Percentiles rank a stretch among this genome's conserved stretches.
Conservation (phyloP, 169 alveolate species). For the Cryptosporidium bovis region DNA sequence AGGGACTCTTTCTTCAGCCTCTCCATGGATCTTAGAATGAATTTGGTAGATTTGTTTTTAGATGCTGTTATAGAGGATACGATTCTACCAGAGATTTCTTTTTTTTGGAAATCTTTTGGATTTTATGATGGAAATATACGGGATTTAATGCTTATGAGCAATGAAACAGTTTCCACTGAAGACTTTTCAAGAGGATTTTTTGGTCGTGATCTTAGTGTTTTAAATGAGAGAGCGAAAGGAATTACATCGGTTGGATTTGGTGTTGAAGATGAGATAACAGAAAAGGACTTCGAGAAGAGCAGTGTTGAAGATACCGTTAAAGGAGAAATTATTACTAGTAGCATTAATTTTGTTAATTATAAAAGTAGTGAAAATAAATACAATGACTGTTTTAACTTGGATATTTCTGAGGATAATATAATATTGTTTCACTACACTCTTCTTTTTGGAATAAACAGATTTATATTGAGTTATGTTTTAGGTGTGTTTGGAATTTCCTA, state of each 20-base stretch:
- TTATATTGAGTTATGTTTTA: slow-evolving; percentile 19
- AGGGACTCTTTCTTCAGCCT: too few species aligned
- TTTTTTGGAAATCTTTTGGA: slow-evolving; percentile 27
- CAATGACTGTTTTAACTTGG: not conserved
- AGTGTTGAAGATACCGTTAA: too few species aligned
- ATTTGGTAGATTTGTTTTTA: slow-evolving; percentile 10
- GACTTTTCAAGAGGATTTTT: not conserved
- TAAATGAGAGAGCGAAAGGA: too few species aligned
- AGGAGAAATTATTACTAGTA: too few species aligned
- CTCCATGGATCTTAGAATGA: slow-evolving; percentile 2
- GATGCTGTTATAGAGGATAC: not conserved
- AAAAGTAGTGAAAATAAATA: not conserved
- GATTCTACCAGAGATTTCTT: slow-evolving; percentile 16
- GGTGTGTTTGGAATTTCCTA: slow-evolving; percentile 26
- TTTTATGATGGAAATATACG: not conserved
- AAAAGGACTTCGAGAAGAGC: too few species aligned
- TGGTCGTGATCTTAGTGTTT: too few species aligned
- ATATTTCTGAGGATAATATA: not conserved
- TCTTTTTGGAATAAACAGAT: slow-evolving; percentile 35
- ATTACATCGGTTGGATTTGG: too few species aligned
- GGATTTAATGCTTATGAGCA: slow-evolving; percentile 31
- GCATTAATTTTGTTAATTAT: too few species aligned
- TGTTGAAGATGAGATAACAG: too few species aligned
- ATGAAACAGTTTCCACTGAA: slow-evolving; percentile 13
- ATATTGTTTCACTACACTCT: slow-evolving; percentile 25